phyloP scores from a whole-genome alignment of 441 rosid genomes.

The Adansonia madagascariensis region DNA sequence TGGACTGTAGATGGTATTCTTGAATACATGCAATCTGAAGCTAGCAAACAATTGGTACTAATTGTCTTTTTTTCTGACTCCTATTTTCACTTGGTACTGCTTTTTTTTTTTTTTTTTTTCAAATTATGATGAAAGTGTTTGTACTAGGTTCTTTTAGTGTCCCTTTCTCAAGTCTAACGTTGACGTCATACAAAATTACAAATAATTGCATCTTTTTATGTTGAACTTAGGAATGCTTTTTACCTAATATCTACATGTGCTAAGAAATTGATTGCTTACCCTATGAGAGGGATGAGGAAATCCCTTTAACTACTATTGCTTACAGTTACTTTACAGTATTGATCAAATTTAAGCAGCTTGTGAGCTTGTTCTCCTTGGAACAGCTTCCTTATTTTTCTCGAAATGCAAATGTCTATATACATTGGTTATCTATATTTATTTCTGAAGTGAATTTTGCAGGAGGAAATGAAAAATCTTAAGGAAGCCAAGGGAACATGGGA shows the following conservation, averaged over 20 bases:
- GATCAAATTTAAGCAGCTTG: conserved; percentile 15
- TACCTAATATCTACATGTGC: background rate
- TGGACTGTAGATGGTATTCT: conserved; percentile 86
- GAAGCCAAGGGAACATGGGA: conserved; percentile 33
- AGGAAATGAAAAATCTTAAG: conserved; percentile 43
- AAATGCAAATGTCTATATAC: background rate
- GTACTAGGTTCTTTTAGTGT: background rate
- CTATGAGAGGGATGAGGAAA: background rate
- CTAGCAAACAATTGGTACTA: conserved; percentile 47
- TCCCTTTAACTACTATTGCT: background rate
- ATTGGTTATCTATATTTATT: background rate
- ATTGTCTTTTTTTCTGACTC: background rate
- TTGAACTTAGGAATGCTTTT: background rate
- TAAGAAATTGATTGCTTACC: background rate
- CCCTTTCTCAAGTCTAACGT: background rate
- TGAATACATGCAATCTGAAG: conserved; percentile 54
- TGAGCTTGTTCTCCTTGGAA: background rate
- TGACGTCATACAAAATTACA: background rate
- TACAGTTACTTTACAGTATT: background rate
- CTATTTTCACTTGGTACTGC: background rate
- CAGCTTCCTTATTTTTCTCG: background rate
- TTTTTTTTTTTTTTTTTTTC: background rate
- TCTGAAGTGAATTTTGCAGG: conserved; percentile 44
- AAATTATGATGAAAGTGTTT: background rate
- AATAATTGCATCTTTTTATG: background rate